Evolutionary conservation across 305 asterid genomes (phyloP).

Genomic region (Rubia peregrina): DNA sequence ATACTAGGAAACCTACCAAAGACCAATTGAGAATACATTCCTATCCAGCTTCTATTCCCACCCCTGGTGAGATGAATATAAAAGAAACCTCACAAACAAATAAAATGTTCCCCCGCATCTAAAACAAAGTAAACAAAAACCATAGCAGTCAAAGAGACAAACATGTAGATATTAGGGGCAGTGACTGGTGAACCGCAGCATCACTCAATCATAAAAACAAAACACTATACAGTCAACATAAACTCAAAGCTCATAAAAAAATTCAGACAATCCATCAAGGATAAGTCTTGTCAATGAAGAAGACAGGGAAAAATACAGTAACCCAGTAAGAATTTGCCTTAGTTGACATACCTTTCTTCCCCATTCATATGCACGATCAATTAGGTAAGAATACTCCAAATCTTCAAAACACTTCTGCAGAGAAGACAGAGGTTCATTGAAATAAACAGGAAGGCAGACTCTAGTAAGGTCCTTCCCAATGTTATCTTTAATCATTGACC

Average conservation of each 20-base stretch:
- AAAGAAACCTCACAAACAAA: neutral
- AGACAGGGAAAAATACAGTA: neutral
- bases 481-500: constrained; percentile 98
- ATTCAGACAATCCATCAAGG: neutral
- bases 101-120: neutral
- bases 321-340: neutral
- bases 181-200: no score
- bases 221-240: neutral
- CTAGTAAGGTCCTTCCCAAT: constrained; percentile 95
- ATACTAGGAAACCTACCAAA: no score
- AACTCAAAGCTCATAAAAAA: neutral
- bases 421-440: constrained; percentile 96
- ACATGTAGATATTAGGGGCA: neutral
- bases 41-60: no score
- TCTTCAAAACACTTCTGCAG: constrained; percentile 94
- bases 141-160: neutral
- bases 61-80: neutral
- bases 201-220: neutral
- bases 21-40: no score
- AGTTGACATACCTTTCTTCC: constrained; percentile 54
- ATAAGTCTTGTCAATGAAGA: neutral
- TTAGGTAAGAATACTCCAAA: constrained; percentile 84
- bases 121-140: neutral
- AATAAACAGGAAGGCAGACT: constrained; percentile 97
- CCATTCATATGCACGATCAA: constrained; percentile 90